Base-by-base conservation (phyloP, 2,329 filamentous ascomycete genomes). In the Apiospora phragmitis region DNA sequence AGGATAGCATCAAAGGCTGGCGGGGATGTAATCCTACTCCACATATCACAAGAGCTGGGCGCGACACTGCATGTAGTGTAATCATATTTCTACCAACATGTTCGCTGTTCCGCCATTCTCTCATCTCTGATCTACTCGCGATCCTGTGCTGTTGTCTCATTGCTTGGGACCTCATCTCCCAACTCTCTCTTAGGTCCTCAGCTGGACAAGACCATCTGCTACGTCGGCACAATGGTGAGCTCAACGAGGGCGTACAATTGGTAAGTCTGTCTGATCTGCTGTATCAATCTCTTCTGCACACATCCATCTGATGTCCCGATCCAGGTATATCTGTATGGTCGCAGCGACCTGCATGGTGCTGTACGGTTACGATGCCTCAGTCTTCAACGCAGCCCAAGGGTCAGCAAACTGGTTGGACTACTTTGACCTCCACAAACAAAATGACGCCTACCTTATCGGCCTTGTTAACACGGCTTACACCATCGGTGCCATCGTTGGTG, bases 331-430 rank as follows among this genome's bases (percentile, higher is more conserved):
- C 74, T 91, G 90, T 71, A 83, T 92, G 68, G 89, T 93, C 74
- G 91, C 91, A 70, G 91, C 91, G 76, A 89, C 90, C 79, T 93
- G 90, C 79, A 93, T 93, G 91, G 90, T 93, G 29, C 85, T 93
- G 62, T 93, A 93, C 78, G 91, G 91, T 70, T 93, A 93, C 78
- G 91, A 93, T 85, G 90, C 91, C 1, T 92, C 90, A 47, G 91
- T 92, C 65, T 93, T 90, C 84, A 93, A 93, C 79, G 90, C 91
- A 6, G 87, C 92, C 7, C 91, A 92, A 79, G 89, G 88, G 42
- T 92, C 90, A 1, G 79, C 88, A 18, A 87, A 93, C 78, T 93
- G 91, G 91, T 81, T 89, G 16, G 82, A 82, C 24, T 93, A 87
- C 82, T 92, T 92, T 80, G 83, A 90, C 74, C 77, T 86, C 67